phyloP scores from a whole-genome alignment of 2,329 filamentous ascomycete genomes.

The Westerdykella ornata region DNA sequence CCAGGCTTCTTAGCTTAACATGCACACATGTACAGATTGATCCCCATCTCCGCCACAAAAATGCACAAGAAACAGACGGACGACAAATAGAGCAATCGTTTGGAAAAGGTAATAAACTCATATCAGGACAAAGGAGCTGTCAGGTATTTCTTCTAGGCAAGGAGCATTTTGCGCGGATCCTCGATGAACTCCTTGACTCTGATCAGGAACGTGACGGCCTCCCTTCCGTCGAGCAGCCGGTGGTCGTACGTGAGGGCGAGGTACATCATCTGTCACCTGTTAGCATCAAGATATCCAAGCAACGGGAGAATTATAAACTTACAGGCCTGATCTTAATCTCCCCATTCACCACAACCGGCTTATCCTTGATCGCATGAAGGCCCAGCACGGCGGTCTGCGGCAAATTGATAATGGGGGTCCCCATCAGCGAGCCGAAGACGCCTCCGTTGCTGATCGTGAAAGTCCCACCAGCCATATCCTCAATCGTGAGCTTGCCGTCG shows the following conservation, averaged over 20 bases:
- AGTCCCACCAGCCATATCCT: conserved; percentile 97
- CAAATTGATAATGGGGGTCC: conserved; percentile 96
- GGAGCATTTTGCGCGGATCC: conserved; percentile 85
- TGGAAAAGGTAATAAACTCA: no score
- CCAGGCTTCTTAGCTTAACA: no score
- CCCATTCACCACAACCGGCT: conserved; percentile 80
- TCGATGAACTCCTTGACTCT: conserved; percentile 98
- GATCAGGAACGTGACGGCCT: conserved; percentile 92
- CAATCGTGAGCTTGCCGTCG: conserved; percentile 93
- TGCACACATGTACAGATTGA: no score
- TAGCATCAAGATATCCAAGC: conserved; percentile 2
- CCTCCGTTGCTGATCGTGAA: conserved; percentile 98
- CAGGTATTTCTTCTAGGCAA: conserved; percentile 36
- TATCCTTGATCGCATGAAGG: conserved; percentile 94
- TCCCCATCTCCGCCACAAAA: no score
- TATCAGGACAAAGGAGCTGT: not conserved
- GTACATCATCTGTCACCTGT: conserved; percentile 75
- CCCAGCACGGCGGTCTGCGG: conserved; percentile 88
- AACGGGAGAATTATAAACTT: conserved; percentile 20
- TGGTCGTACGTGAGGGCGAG: conserved; percentile 96
- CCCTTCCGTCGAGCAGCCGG: conserved; percentile 85
- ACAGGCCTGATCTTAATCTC: conserved; percentile 86
- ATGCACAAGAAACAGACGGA: no score
- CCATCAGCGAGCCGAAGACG: conserved; percentile 95
- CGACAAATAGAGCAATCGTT: no score